Evolutionary conservation across 1,284 basidiomycete genomes (phyloP).

Genomic region (Pseudozyma flocculosa): DNA sequence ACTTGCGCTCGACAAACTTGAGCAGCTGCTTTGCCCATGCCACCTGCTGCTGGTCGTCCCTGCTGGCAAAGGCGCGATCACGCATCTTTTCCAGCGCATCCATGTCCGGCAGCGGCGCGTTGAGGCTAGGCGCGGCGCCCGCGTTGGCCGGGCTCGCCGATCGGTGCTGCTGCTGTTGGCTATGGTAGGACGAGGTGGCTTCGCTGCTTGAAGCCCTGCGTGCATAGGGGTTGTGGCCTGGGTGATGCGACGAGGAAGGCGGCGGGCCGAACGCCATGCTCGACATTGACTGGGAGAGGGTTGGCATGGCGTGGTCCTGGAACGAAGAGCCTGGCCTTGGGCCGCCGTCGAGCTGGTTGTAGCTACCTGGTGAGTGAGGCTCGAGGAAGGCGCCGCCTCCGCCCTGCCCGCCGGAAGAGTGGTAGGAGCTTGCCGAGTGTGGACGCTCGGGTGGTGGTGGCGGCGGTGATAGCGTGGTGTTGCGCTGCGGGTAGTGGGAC

Average conservation of each 20-base stretch:
- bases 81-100: conserved; percentile 31
- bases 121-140: conserved; percentile 21
- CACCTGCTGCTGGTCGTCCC: conserved; percentile 67
- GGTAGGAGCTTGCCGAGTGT: no score
- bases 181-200: conserved; percentile 1
- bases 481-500: conserved; percentile 4
- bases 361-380: no score
- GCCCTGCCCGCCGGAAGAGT: no score
- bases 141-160: conserved; percentile 1
- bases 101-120: conserved; percentile 47
- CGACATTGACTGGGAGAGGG: not conserved
- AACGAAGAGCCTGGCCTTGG: not conserved
- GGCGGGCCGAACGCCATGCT: not conserved
- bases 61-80: conserved; percentile 24
- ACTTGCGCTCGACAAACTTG: conserved; percentile 68
- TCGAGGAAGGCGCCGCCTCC: no score
- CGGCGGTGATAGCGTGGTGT: not conserved
- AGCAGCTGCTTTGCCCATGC: conserved; percentile 78
- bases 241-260: not conserved
- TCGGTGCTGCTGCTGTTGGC: not conserved
- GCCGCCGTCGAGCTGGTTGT: no score
- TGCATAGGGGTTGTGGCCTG: conserved; percentile 1
- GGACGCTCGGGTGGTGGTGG: no score
- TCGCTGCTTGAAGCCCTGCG: conserved; percentile 14
- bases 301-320: not conserved